Conservation (phyloP, 148 eudicot genomes). For the Dianthus caryophyllus region DNA sequence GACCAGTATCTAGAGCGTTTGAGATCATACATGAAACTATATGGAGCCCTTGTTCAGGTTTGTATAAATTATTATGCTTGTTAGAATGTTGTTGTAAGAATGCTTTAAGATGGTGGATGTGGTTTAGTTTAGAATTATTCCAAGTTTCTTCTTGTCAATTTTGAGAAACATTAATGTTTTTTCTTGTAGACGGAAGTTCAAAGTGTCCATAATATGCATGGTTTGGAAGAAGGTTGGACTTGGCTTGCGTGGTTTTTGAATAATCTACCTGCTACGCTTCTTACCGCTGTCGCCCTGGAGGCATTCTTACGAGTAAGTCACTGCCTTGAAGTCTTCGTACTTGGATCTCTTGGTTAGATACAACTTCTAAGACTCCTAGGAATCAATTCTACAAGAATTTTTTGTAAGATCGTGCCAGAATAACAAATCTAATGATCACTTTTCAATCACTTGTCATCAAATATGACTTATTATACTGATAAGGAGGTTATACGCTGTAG, state of each 20-base stretch:
- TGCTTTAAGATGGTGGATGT: not conserved
- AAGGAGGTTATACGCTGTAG: too few relatives aligned
- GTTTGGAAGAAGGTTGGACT: constrained; percentile 78
- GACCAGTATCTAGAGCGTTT: constrained; percentile 54
- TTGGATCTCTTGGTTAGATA: not conserved
- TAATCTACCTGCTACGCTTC: constrained; percentile 60
- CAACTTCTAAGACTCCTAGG: not conserved
- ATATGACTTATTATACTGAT: too few relatives aligned
- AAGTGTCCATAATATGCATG: constrained; percentile 54
- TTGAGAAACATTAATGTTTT: not conserved
- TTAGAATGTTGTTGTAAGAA: not conserved
- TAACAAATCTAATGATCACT: too few relatives aligned
- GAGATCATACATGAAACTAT: constrained; percentile 59
- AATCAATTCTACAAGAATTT: too few relatives aligned
- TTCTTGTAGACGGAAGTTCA: constrained; percentile 62
- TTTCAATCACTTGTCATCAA: too few relatives aligned
- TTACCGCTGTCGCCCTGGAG: constrained; percentile 65
- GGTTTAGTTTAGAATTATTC: not conserved
- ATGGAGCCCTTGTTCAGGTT: constrained; percentile 96
- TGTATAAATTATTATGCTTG: constrained; percentile 9
- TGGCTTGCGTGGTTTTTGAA: constrained; percentile 92
- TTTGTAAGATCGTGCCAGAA: too few relatives aligned
- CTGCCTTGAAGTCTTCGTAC: not conserved
- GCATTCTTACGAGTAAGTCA: constrained; percentile 76
- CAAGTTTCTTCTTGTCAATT: not conserved